phyloP scores from a whole-genome alignment of 2,329 filamentous ascomycete species.

The Polychaeton citri region DNA sequence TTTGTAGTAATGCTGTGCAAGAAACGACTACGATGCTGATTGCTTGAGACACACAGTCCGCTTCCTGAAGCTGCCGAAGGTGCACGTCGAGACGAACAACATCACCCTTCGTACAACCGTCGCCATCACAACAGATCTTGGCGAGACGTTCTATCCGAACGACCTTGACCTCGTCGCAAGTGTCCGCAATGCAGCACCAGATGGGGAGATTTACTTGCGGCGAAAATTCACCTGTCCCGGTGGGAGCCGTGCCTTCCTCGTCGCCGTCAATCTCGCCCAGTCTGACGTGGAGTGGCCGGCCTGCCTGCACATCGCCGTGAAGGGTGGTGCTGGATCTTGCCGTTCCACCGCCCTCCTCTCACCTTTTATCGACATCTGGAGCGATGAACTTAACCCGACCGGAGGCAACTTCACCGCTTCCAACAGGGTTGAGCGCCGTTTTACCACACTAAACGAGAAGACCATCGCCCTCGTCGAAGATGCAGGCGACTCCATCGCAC shows the following conservation, averaged over 20 bases:
- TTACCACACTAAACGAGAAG: conserved; percentile 28
- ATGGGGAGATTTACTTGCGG: conserved; percentile 28
- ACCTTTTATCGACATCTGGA: conserved; percentile 45
- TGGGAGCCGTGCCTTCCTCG: conserved; percentile 30
- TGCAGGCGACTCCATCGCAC: conserved; percentile 58
- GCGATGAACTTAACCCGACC: conserved; percentile 29
- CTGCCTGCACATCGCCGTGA: conserved; percentile 27
- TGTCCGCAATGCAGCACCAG: conserved; percentile 17
- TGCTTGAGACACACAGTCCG: conserved; percentile 29
- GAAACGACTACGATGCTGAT: neutral
- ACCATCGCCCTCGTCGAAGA: conserved; percentile 50
- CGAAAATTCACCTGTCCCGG: conserved; percentile 28
- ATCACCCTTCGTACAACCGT: conserved; percentile 39
- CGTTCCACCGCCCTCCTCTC: conserved; percentile 7
- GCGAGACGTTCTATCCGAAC: conserved; percentile 47
- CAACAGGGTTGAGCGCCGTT: conserved; percentile 42
- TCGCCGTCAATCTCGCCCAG: conserved; percentile 29
- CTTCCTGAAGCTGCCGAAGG: conserved; percentile 51
- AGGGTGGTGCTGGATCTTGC: conserved; percentile 10
- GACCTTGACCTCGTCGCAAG: conserved; percentile 31
- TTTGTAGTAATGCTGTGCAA: neutral
- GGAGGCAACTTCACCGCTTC: conserved; percentile 29
- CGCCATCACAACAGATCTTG: conserved; percentile 56
- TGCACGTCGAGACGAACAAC: conserved; percentile 25
- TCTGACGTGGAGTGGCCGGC: conserved; percentile 25